Evolutionary conservation across 2,329 filamentous ascomycete species (phyloP), one percentile per base, ranked within the genome.

Genomic region (Aspergillus sp.): DNA sequence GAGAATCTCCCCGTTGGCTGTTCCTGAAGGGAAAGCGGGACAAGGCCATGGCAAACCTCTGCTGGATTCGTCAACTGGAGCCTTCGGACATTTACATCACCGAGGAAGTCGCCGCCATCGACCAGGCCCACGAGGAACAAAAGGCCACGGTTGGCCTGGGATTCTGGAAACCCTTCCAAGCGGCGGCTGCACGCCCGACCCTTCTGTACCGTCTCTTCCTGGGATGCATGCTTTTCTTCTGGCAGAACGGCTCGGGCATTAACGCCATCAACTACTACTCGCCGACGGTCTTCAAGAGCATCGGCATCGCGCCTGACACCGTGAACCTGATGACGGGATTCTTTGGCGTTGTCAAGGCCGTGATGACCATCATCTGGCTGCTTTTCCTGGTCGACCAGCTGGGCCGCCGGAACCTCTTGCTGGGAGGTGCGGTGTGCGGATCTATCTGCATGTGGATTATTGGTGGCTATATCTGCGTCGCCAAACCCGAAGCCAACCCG

Each of bases 231-330:
- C 79, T 93, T 17, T 92, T 92, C 76, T 76, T 92, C 49, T 90
- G 85, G 79, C 89, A 93, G 72, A 92, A 92, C 60, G 85, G 85
- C 45, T 79, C 75, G 3, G 88, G 88, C 6, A 90, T 90, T 72
- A 90, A 90, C 60, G 87, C 87, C n/a, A 85, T 89, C 73, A 90
- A 90, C 75, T 90, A 90, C 73, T 89, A 87, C 69, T 79, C 76
- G 1, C 86, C 86, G 0, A 86, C 81, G 0, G 82, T 89, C 17
- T 89, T 90, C 76, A 78, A 78, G 50, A 80, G 79, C 10, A 79
- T 88, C 33, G 84, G 85, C 13, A 74, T 88, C 8, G 76, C 74
- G 0, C 76, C 78, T 1, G 82, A 79, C 30, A 79, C 77, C 3
- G 76, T 79, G 5, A 77, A 85, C 57, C 70, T 86, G 20, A 86